Evolutionary conservation across 2,329 filamentous ascomycete genomes (phyloP), one percentile per base, ranked within the genome.

Genomic region (Trichoderma sp.): DNA sequence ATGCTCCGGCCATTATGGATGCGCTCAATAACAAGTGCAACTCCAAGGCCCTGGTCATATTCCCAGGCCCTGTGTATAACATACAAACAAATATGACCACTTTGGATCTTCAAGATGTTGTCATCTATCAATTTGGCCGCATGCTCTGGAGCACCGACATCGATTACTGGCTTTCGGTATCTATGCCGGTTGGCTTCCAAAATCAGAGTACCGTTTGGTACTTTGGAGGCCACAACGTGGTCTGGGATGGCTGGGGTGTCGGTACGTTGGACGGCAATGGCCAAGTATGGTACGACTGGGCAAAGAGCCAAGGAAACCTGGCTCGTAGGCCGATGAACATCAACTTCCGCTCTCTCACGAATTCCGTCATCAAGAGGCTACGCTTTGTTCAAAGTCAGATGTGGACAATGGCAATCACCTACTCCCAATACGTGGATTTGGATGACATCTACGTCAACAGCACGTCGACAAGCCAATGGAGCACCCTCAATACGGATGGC

Each of bases 181-280:
- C 83, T 6, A 79, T 87, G 70, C 79, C 82, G 0, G 79, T 87
- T 8, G 83, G 82, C 5, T 87, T 85, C 73, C 85, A 88, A 74
- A 86, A 87, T 70, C 85, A 86, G 70, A 83, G 81, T 16, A 84
- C 83, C 0, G 85, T 84, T 1, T 87, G 84, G 83, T 76, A 83
- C 64, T 81, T 88, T 70, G 86, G 86, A 18, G 87, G 87, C 5
- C 77, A 83, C 14, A 81, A 83, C 37, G 77, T 90, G 28, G 75
- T 77, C 11, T 81, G 85, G 70, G 78, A 84, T 39, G 86, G 86
- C 11, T 77, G 83, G 71, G 83, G 83, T 14, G 75, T 77, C 24
- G 87, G 87, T 5, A 87, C 83, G 2, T 77, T 89, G 16, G 81
- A 89, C 73, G 87, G 87, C 11, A 89, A 89, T 72, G 87, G 87